phyloP scores from a whole-genome alignment of 2,329 filamentous ascomycete species.

The Colletotrichum sp. region DNA sequence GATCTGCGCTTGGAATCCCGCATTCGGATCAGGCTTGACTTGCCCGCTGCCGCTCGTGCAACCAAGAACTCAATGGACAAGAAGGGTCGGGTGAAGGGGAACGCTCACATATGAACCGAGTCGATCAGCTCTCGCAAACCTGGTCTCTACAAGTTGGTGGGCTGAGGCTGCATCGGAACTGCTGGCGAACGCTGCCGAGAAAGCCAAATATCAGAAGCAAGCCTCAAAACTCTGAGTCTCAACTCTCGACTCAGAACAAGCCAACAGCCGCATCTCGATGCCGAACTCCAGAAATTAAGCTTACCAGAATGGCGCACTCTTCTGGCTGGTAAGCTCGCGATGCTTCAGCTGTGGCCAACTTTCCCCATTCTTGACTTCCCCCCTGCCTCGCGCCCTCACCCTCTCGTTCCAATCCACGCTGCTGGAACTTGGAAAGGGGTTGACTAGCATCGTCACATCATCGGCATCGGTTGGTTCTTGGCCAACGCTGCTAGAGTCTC shows the following conservation, averaged over 20 bases:
- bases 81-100: background rate
- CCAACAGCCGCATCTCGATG: background rate
- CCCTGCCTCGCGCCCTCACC: too few species aligned
- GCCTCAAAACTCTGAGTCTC: background rate
- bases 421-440: background rate
- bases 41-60: background rate
- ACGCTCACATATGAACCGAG: background rate
- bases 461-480: background rate
- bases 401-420: background rate
- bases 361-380: background rate
- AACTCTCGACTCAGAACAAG: background rate
- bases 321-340: background rate
- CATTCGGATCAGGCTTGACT: background rate
- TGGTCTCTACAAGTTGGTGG: background rate
- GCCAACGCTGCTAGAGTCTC: background rate
- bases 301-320: background rate
- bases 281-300: background rate
- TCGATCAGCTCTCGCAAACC: background rate
- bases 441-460: background rate
- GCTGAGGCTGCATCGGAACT: background rate
- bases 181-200: background rate
- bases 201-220: background rate
- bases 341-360: background rate
- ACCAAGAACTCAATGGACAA: background rate
- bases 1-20: background rate